A percentile compares a stretch with the other conserved stretches of the same genome.
phyloP scores from a whole-genome alignment of 2,329 filamentous ascomycete species.

The Pseudogymnoascus sp. region DNA sequence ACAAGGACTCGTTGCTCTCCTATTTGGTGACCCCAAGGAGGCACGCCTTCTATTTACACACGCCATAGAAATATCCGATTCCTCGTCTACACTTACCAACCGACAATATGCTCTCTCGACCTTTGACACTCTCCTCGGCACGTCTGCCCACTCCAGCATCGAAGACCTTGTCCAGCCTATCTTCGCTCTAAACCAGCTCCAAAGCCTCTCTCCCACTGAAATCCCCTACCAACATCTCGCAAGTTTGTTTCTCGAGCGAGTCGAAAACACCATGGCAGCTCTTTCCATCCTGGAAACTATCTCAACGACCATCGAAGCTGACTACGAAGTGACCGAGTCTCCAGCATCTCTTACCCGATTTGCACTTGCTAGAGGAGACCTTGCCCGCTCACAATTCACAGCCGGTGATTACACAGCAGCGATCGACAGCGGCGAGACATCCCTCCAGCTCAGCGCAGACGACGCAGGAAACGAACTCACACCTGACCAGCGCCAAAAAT shows the following conservation, averaged over 20 bases:
- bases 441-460: constrained; percentile 70
- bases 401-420: constrained; percentile 58
- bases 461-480: constrained; percentile 60
- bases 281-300: constrained; percentile 58
- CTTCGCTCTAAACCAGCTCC: constrained; percentile 79
- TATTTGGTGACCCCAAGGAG: constrained; percentile 67
- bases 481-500: constrained; percentile 56
- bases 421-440: constrained; percentile 71
- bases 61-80: constrained; percentile 84
- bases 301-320: constrained; percentile 64
- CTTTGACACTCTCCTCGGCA: constrained; percentile 71
- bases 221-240: constrained; percentile 69
- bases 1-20: constrained; percentile 75
- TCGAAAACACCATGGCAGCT: constrained; percentile 59
- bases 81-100: constrained; percentile 64
- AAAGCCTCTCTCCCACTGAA: constrained; percentile 62
- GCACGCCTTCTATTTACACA: constrained; percentile 84
- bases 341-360: constrained; percentile 65
- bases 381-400: constrained; percentile 77
- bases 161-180: constrained; percentile 73
- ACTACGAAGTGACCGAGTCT: constrained; percentile 81
- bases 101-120: constrained; percentile 72
- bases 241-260: constrained; percentile 74
- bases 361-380: constrained; percentile 76
- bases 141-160: constrained; percentile 43